Evolutionary conservation across 371 early-diverging fungal species (phyloP).

Genomic region (Amoeboaphelidium protococcarum): DNA sequence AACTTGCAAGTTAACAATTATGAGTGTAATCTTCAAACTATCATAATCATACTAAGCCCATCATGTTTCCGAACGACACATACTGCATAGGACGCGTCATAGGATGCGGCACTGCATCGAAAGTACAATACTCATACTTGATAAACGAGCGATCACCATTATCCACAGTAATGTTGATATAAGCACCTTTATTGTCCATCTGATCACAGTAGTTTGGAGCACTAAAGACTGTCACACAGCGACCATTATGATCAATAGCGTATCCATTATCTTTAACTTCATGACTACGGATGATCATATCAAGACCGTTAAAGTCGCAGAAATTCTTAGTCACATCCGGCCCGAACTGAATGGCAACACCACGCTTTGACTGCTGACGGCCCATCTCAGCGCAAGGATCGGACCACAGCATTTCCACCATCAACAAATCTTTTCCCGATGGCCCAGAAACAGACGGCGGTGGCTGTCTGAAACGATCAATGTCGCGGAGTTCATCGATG

Average conservation of each 20-base stretch:
- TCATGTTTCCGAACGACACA: background rate
- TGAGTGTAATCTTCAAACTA: too few relatives aligned
- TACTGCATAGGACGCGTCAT: background rate
- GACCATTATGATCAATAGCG: conserved; percentile 66
- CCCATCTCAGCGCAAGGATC: conserved; percentile 62
- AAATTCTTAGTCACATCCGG: conserved; percentile 85
- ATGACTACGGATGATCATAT: conserved; percentile 80
- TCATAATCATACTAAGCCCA: too few relatives aligned
- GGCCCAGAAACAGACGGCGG: too few relatives aligned
- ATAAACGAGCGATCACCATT: background rate
- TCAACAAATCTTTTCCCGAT: too few relatives aligned
- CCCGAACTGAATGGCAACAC: conserved; percentile 83
- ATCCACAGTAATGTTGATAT: conserved; percentile 57
- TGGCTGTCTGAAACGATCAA: conserved; percentile 62
- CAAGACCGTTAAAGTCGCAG: conserved; percentile 52
- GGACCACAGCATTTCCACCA: conserved; percentile 93
- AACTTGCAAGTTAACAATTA: too few relatives aligned
- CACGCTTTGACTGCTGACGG: conserved; percentile 58
- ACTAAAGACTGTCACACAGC: conserved; percentile 23
- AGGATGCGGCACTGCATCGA: conserved; percentile 1
- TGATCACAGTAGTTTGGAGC: conserved; percentile 95
- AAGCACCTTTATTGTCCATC: conserved; percentile 82
- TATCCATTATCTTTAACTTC: conserved; percentile 91
- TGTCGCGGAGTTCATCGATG: conserved; percentile 49
- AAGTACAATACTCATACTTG: background rate